Conservation (phyloP, 768 basidiomycete species). For the Rhodotorula graminis region DNA sequence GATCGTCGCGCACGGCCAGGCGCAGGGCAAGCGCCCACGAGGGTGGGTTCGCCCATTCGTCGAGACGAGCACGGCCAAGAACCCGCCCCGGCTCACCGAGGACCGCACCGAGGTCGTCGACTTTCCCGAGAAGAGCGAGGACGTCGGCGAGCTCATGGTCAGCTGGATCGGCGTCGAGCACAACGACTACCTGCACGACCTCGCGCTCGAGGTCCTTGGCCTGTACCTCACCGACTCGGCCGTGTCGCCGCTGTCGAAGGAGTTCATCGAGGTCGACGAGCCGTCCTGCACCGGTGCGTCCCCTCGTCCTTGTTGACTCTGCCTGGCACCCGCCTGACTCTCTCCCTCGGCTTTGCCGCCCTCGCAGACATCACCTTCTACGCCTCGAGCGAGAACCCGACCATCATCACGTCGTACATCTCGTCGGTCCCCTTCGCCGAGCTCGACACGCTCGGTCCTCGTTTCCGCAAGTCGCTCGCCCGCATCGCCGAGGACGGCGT, state of each 20-base stretch:
- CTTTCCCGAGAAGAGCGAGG: slow-evolving; percentile 96
- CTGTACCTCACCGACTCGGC: slow-evolving; percentile 73
- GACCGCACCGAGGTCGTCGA: slow-evolving; percentile 66
- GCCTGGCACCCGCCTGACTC: background rate
- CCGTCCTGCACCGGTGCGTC: slow-evolving; percentile 68
- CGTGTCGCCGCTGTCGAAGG: slow-evolving; percentile 57
- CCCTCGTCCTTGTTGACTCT: too few species aligned
- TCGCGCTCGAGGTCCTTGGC: slow-evolving; percentile 79
- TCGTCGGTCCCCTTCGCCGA: slow-evolving; percentile 78
- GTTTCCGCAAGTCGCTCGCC: slow-evolving; percentile 63
- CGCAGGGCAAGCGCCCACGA: slow-evolving; percentile 60
- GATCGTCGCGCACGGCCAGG: slow-evolving; percentile 69
- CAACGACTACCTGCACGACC: slow-evolving; percentile 65
- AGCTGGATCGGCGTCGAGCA: slow-evolving; percentile 72
- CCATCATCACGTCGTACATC: slow-evolving; percentile 70
- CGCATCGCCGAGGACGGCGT: slow-evolving; percentile 69
- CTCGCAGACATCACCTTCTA: slow-evolving; percentile 64
- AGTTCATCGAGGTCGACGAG: slow-evolving; percentile 83
- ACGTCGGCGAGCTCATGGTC: slow-evolving; percentile 74
- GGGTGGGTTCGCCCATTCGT: slow-evolving; percentile 90
- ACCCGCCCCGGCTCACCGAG: slow-evolving; percentile 51
- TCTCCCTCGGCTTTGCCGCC: slow-evolving; percentile 11
- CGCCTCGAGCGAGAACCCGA: slow-evolving; percentile 65
- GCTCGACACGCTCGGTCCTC: slow-evolving; percentile 65
- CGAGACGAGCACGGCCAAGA: slow-evolving; percentile 73